Conservation (phyloP, 2,329 filamentous ascomycete species). For the Claviceps arundinis region DNA sequence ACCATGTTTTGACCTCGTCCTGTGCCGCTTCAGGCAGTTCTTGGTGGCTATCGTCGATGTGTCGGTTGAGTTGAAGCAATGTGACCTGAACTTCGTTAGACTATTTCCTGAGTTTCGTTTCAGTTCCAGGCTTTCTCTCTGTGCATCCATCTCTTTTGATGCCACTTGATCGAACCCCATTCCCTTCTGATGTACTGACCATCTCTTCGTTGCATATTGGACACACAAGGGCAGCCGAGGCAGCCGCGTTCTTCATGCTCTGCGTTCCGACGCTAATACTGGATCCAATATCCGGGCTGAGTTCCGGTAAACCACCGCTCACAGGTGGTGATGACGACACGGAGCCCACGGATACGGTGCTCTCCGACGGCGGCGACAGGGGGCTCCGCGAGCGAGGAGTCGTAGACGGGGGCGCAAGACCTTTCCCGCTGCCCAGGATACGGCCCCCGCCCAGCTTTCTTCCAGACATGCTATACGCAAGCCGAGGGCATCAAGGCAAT, state of each 20-base stretch:
- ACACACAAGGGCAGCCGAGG: constrained; percentile 60
- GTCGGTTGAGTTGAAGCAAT: constrained; percentile 75
- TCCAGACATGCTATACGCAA: constrained; percentile 49
- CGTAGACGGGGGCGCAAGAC: constrained; percentile 50
- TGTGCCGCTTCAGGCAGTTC: constrained; percentile 80
- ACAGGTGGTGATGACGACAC: constrained; percentile 49
- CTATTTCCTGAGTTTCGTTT: not conserved
- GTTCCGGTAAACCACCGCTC: constrained; percentile 51
- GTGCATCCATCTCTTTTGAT: not conserved
- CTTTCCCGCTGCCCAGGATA: constrained; percentile 76
- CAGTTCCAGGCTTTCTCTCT: not conserved
- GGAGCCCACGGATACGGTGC: constrained; percentile 66
- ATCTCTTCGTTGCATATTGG: constrained; percentile 99
- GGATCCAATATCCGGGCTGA: constrained; percentile 66
- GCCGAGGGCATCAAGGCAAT: not conserved
- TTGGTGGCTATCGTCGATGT: constrained; percentile 78
- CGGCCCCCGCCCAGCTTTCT: constrained; percentile 86
- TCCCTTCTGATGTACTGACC: constrained; percentile 38
- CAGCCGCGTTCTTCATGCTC: constrained; percentile 35
- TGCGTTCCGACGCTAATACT: constrained; percentile 56
- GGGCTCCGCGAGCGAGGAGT: constrained; percentile 35
- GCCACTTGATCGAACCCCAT: not conserved
- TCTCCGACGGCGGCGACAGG: constrained; percentile 45
- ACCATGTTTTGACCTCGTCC: constrained; percentile 94
- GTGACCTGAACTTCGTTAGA: constrained; percentile 50